Conservation (phyloP, 306 rosid genomes). For the Gastrolobium bilobum region DNA sequence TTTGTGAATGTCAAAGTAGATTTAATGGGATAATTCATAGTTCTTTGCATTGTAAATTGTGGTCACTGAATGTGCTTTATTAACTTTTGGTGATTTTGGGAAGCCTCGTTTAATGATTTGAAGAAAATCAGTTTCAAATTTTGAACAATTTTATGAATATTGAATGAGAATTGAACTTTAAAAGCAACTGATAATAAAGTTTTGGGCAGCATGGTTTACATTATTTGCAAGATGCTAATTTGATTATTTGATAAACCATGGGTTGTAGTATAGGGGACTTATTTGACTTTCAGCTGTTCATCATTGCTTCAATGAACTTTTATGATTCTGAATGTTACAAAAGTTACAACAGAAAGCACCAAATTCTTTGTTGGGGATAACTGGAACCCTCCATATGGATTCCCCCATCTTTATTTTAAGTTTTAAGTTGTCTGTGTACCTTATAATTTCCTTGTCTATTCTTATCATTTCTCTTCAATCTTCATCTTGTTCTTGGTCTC, state of each 20-base stretch:
- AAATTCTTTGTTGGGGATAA: background rate
- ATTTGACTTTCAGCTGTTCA: background rate
- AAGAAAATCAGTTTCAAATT: conserved; percentile 1
- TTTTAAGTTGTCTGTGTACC: background rate
- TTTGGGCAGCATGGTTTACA: conserved; percentile 12
- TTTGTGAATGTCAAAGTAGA: background rate
- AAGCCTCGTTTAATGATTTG: conserved; percentile 25
- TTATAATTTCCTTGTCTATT: background rate
- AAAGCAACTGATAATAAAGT: background rate
- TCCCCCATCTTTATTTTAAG: background rate
- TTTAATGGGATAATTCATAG: conserved; percentile 31
- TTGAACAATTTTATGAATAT: conserved; percentile 5
- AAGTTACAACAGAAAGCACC: conserved; percentile 4
- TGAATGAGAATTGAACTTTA: conserved; percentile 19
- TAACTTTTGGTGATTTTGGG: conserved; percentile 15
- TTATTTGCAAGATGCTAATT: conserved; percentile 20
- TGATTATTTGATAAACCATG: background rate
- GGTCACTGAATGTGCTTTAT: conserved; percentile 11
- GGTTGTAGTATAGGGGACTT: conserved; percentile 15
- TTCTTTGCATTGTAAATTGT: conserved; percentile 34
- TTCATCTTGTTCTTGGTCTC: conserved; percentile 1
- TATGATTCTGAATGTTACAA: background rate
- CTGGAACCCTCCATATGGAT: background rate
- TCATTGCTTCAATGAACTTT: background rate
- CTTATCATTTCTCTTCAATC: conserved; percentile 5